Evolutionary conservation across 139 green algal genomes (phyloP).

Genomic region (Micractinium sp.): DNA sequence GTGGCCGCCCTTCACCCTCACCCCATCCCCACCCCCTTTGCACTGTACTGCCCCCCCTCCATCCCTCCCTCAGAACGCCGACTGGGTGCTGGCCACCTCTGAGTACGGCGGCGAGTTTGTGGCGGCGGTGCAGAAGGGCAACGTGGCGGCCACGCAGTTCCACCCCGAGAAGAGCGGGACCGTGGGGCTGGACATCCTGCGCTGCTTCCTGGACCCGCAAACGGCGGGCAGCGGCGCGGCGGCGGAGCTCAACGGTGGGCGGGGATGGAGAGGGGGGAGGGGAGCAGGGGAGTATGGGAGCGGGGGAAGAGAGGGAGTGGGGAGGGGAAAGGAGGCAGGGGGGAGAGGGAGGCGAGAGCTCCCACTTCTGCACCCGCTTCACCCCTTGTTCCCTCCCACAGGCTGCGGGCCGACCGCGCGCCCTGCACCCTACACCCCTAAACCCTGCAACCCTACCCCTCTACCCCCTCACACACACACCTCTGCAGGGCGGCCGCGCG

Average conservation of each 20-base stretch:
- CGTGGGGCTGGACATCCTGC: slow-evolving; percentile 74
- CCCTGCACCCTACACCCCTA: neutral
- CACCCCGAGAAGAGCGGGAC: slow-evolving; percentile 97
- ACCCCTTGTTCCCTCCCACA: too few relatives aligned
- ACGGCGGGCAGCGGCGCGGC: neutral
- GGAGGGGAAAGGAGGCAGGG: too few relatives aligned
- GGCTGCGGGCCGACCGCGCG: neutral
- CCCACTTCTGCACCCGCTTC: too few relatives aligned
- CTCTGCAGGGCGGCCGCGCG: slow-evolving; percentile 31
- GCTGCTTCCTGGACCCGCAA: slow-evolving; percentile 77
- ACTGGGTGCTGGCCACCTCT: slow-evolving; percentile 93
- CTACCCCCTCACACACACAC: neutral
- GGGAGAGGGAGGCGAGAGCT: too few relatives aligned
- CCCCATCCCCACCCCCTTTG: neutral
- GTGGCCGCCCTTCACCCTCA: neutral
- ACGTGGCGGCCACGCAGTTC: slow-evolving; percentile 92
- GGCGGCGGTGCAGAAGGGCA: slow-evolving; percentile 80
- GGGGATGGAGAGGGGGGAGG: neutral
- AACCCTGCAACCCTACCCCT: too few relatives aligned
- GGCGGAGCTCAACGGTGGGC: slow-evolving; percentile 34
- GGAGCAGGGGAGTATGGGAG: too few relatives aligned
- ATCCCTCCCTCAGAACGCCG: slow-evolving; percentile 67
- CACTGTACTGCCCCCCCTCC: neutral
- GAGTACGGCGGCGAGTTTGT: slow-evolving; percentile 94
- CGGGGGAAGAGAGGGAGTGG: too few relatives aligned